Evolutionary conservation across 2,329 filamentous ascomycete species (phyloP), one percentile per base, ranked within the genome.

Genomic region (Lasiodiplodia citricola): DNA sequence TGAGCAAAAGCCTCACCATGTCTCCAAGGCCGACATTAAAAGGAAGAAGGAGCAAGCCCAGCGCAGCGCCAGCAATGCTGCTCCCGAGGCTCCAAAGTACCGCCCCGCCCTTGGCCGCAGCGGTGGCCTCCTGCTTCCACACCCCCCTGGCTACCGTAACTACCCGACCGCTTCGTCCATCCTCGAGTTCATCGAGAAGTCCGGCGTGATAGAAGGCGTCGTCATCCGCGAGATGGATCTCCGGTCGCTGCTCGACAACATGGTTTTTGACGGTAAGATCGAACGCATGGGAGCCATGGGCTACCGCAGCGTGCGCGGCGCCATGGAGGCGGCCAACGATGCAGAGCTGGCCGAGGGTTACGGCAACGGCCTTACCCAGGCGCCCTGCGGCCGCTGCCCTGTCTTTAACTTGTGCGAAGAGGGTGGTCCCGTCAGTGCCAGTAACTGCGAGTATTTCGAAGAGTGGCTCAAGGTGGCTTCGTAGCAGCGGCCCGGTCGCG

Each of bases 351-450:
- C 56, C 35, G 75, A 83, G 18, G 83, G 82, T n/a, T 68, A 71
- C 38, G 83, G 85, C 72, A 97, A 94, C 73, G 92, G 92, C 3
- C 88, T 95, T 72, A 96, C 92, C 1, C 94, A 97, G 79, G 90
- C 91, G 2, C 96, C 96, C 0, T 99, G 96, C 79, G 94, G 95
- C 2, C 87, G 89, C 67, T 99, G 96, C 79, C 96, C 96, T 0
- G 95, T 97, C 2, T 97, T 97, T 78, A 91, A 96, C 69, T 86
- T 98, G 2, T 99, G 96, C 78, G 91, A 93, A 72, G 93, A 97
- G 70, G 94, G 93, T 7, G 95, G 95, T 0, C 93, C 94, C 0
- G 93, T 99, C 25, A 96, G 91, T 75, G 93, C 95, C 0, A 91
- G 89, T 72, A 97, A 91, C 63, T 99, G 96, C 80, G 91, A 93